Evolutionary conservation across 441 rosid species (phyloP).

Genomic region (Hura crepitans): DNA sequence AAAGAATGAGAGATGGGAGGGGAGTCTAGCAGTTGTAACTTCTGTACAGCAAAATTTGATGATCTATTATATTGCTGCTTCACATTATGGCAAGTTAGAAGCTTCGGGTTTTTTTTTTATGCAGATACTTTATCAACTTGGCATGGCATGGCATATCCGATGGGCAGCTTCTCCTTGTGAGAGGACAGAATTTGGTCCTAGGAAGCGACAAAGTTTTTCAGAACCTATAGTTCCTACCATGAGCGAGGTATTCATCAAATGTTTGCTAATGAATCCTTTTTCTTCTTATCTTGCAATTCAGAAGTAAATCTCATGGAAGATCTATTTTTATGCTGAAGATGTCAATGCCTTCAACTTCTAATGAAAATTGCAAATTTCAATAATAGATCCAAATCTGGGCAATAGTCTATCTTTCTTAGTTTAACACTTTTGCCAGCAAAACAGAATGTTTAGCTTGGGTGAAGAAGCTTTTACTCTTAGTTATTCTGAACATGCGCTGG

Average conservation of each 20-base stretch:
- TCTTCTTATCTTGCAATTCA: not conserved
- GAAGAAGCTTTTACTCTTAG: not conserved
- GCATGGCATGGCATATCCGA: conserved; percentile 79
- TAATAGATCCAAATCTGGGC: not conserved
- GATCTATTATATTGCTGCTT: not conserved
- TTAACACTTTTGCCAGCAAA: not conserved
- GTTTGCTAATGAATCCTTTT: conserved; percentile 13
- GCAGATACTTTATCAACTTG: conserved; percentile 92
- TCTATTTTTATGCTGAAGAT: not conserved
- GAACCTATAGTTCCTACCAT: conserved; percentile 65
- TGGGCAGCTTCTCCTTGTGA: conserved; percentile 56
- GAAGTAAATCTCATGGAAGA: not conserved
- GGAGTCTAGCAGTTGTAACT: not conserved
- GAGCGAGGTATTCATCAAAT: conserved; percentile 52
- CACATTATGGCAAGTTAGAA: not conserved
- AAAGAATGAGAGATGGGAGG: not conserved
- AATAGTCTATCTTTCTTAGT: not conserved
- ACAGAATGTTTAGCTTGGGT: not conserved
- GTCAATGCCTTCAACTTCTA: not conserved
- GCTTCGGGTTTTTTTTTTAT: conserved; percentile 15
- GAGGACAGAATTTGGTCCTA: conserved; percentile 32
- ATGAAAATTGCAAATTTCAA: not conserved
- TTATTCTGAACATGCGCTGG: no score
- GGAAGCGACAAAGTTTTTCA: conserved; percentile 38
- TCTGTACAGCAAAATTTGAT: not conserved